Percentiles rank a stretch among this genome's conserved stretches.
Conservation (phyloP, 305 asterid genomes). For the Stenogyne calaminthoides region DNA sequence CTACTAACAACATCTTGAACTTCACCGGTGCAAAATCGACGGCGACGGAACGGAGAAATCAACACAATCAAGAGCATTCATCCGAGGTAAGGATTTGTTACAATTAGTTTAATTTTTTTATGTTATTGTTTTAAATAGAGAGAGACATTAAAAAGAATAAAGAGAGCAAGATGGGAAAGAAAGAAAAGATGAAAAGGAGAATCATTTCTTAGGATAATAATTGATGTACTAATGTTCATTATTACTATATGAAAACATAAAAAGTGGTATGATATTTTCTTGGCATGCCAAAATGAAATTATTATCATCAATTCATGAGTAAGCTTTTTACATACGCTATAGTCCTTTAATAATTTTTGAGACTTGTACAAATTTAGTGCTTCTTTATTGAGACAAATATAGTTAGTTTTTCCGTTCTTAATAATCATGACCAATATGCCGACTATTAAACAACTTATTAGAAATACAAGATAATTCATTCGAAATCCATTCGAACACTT, state of each 20-base stretch:
- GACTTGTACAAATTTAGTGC: not conserved
- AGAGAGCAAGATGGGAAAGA: slow-evolving; percentile 14
- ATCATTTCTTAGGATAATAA: slow-evolving; percentile 36
- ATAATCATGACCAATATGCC: not conserved
- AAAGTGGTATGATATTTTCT: slow-evolving; percentile 25
- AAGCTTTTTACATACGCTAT: not conserved
- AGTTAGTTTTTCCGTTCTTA: not conserved
- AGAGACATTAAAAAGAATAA: not conserved
- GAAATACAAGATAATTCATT: too few relatives aligned
- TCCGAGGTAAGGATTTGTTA: slow-evolving; percentile 47
- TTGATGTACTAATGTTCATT: slow-evolving; percentile 35
- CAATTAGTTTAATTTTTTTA: not conserved
- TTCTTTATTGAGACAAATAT: not conserved
- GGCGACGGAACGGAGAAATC: slow-evolving; percentile 33
- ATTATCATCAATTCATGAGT: not conserved
- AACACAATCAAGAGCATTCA: slow-evolving; percentile 54
- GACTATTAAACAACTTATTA: too few relatives aligned
- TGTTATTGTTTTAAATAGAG: not conserved
- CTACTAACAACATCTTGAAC: slow-evolving; percentile 49
- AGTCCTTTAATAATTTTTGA: not conserved
- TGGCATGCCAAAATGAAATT: slow-evolving; percentile 28
- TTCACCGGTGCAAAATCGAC: slow-evolving; percentile 46
- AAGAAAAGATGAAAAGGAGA: slow-evolving; percentile 17
- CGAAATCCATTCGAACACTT: too few relatives aligned
- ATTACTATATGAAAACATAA: slow-evolving; percentile 24